Percentiles rank a stretch among this genome's conserved stretches.
phyloP scores from a whole-genome alignment of 1,139 yeast species.

The Arxiozyma telluris region DNA sequence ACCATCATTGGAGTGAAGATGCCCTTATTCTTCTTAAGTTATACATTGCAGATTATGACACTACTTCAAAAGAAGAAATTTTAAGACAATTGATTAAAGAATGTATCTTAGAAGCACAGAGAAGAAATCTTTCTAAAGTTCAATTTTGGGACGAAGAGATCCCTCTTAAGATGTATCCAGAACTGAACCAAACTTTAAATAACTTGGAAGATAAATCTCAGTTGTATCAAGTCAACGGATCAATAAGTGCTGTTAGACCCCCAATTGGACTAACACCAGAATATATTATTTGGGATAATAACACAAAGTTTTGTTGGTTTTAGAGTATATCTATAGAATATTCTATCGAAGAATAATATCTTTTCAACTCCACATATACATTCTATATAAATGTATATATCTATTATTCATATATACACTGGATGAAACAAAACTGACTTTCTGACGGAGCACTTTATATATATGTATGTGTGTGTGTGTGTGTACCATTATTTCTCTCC shows the following conservation, averaged over 20 bases:
- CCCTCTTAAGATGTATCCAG: constrained; percentile 17
- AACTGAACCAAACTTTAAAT: constrained; percentile 13
- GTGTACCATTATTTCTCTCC: no score
- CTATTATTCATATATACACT: no score
- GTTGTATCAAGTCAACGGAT: constrained; percentile 21
- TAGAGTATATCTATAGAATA: constrained; percentile 3
- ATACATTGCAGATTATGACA: constrained; percentile 11
- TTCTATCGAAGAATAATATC: no score
- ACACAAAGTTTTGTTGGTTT: constrained; percentile 31
- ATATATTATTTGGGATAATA: constrained; percentile 26
- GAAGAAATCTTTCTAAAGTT: constrained; percentile 12
- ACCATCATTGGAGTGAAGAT: constrained; percentile 37
- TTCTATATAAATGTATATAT: no score
- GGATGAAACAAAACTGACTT: neutral
- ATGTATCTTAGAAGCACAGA: constrained; percentile 21
- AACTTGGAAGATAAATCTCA: constrained; percentile 16
- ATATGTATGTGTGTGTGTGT: no score
- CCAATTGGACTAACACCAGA: constrained; percentile 18
- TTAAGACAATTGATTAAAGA: constrained; percentile 17
- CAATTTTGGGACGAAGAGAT: constrained; percentile 31
- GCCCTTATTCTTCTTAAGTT: constrained; percentile 31
- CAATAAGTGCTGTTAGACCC: constrained; percentile 29
- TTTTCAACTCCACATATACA: no score
- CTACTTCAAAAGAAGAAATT: constrained; percentile 12
- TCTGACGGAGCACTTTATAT: no score